phyloP scores from a whole-genome alignment of 768 basidiomycete species.

The Chalciporus chontae region DNA sequence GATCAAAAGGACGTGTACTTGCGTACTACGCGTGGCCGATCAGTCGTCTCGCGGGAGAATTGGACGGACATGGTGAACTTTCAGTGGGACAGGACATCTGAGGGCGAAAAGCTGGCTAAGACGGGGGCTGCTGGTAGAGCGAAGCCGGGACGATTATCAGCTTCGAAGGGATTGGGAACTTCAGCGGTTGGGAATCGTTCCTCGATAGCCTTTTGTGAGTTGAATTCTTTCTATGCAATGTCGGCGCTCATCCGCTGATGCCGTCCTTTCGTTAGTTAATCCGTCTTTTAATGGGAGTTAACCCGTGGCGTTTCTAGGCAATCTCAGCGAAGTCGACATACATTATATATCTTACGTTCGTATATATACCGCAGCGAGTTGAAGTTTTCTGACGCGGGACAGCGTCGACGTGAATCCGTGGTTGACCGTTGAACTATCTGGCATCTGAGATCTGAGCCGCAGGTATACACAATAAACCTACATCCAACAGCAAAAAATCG shows the following conservation, averaged over 20 bases:
- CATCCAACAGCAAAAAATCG: neutral
- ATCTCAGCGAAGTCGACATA: conserved; percentile 4
- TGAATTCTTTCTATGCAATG: neutral
- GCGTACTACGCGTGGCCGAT: conserved; percentile 26
- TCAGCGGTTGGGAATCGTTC: neutral
- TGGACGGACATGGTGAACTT: conserved; percentile 57
- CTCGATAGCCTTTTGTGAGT: conserved; percentile 23
- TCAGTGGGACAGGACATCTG: conserved; percentile 10
- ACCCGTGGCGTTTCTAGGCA: neutral
- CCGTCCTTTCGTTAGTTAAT: conserved; percentile 18
- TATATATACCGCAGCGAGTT: neutral
- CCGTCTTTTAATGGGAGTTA: conserved; percentile 20
- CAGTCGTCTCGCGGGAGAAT: conserved; percentile 36
- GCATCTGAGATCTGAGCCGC: neutral
- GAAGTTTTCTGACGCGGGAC: neutral
- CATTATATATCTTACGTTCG: neutral
- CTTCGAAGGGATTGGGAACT: neutral
- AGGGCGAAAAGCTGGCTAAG: conserved; percentile 1
- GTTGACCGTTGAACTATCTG: neutral
- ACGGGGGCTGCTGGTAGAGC: neutral
- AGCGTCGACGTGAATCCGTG: neutral
- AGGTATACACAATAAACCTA: neutral
- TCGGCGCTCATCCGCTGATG: neutral
- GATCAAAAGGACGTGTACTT: conserved; percentile 54
- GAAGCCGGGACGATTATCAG: neutral